These are phyloP conservation scores for Rhizoctonia solani DNA, from an alignment of 1,284 basidiomycete species.

Conservation along the genomic window DNA sequence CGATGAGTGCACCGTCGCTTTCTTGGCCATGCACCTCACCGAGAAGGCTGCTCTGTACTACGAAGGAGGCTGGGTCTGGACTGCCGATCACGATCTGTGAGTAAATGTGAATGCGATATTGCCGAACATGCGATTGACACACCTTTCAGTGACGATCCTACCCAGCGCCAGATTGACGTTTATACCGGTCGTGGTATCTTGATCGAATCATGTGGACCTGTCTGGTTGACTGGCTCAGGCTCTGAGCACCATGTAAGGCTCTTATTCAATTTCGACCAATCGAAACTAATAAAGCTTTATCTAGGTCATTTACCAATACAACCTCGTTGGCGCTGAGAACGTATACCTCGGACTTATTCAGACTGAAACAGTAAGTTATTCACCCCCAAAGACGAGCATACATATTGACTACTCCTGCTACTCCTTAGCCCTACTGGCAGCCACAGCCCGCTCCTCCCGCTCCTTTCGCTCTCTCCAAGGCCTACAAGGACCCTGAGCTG, in stretches of 20 bases:
- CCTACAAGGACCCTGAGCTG: constrained; percentile 60
- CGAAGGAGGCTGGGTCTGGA: constrained; percentile 73
- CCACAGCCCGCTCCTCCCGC: constrained; percentile 33
- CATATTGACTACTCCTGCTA: not conserved
- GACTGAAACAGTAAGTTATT: constrained; percentile 43
- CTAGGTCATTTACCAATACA: constrained; percentile 62
- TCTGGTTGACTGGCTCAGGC: constrained; percentile 44
- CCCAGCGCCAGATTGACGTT: constrained; percentile 56
- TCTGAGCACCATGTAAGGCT: constrained; percentile 59
- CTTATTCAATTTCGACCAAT: not conserved
- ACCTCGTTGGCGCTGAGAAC: constrained; percentile 60
- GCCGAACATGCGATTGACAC: not conserved
- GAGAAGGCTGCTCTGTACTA: constrained; percentile 55
- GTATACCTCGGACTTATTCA: constrained; percentile 75
- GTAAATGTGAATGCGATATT: too few relatives aligned
- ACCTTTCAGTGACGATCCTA: constrained; percentile 4
- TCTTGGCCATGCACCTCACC: constrained; percentile 66
- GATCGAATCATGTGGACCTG: constrained; percentile 54
- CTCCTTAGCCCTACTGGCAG: constrained; percentile 40
- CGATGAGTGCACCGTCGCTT: constrained; percentile 60
- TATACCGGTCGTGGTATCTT: constrained; percentile 75
- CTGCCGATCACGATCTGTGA: constrained; percentile 64
- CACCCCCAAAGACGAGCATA: not conserved
- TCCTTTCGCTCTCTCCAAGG: constrained; percentile 43
- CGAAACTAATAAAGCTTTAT: not conserved